phyloP scores from a whole-genome alignment of 768 basidiomycete species.

The Leccinum boreale region DNA sequence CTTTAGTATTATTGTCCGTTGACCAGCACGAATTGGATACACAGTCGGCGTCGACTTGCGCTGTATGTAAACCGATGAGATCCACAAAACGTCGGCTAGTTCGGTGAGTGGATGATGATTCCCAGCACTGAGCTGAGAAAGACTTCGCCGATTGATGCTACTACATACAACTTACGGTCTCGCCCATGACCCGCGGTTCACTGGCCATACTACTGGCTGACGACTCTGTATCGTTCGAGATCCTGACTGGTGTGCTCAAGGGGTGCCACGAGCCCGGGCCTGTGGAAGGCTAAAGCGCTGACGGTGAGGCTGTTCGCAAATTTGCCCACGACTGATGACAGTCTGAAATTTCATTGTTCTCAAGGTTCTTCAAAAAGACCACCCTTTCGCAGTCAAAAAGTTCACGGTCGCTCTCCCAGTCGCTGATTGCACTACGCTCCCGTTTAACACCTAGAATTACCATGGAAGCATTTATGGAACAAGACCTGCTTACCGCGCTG shows the following conservation, averaged over 20 bases:
- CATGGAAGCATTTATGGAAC: slow-evolving; percentile 5
- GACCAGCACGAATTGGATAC: background rate
- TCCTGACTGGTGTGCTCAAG: no score
- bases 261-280: no score
- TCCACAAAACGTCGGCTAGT: background rate
- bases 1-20: background rate
- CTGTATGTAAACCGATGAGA: background rate
- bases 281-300: background rate
- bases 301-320: background rate
- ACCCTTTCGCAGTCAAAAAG: background rate
- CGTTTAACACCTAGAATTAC: background rate
- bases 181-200: no score
- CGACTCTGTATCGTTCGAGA: background rate
- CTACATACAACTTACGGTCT: background rate
- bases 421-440: background rate
- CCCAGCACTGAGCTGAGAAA: background rate
- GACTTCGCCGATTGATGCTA: background rate
- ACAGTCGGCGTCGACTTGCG: background rate
- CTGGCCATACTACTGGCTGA: background rate
- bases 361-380: background rate
- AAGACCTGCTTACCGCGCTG: slow-evolving; percentile 2
- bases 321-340: background rate
- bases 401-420: background rate
- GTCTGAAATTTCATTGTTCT: background rate
- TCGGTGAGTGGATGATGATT: background rate